These are phyloP conservation scores for Botrytis fabae DNA, from an alignment of 2,329 filamentous ascomycete genomes.

Conservation along the genomic window DNA sequence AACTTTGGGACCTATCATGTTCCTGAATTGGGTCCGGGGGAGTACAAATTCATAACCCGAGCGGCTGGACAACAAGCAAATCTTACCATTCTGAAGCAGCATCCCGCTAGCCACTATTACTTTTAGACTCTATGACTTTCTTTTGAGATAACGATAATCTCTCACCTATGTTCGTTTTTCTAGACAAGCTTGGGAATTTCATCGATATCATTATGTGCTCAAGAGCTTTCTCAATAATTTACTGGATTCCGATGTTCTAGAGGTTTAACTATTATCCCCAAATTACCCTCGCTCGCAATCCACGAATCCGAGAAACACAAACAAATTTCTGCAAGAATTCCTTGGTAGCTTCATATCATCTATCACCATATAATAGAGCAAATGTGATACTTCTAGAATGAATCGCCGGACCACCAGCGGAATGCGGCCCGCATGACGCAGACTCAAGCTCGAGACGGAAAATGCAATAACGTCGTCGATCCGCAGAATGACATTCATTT, in stretches of 20 bases:
- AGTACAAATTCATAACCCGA: neutral
- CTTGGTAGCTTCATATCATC: neutral
- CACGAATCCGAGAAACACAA: neutral
- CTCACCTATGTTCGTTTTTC: neutral
- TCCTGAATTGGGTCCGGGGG: no score
- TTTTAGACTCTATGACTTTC: neutral
- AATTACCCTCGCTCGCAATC: neutral
- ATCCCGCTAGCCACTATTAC: neutral
- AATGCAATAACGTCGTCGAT: neutral
- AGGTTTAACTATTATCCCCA: neutral
- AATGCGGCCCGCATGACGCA: neutral
- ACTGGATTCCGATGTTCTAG: neutral
- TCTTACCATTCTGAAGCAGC: neutral
- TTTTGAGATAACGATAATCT: neutral
- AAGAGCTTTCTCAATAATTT: neutral
- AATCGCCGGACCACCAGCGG: neutral
- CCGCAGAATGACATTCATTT: neutral
- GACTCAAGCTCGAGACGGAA: neutral
- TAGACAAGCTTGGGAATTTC: neutral
- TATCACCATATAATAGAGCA: neutral
- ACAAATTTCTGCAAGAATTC: constrained; percentile 2
- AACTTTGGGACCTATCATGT: neutral
- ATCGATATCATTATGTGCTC: neutral
- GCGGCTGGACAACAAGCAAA: neutral
- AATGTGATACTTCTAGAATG: constrained; percentile 5